phyloP scores from a whole-genome alignment of 495 filamentous ascomycete genomes.

The Xylaria bambusicola region DNA sequence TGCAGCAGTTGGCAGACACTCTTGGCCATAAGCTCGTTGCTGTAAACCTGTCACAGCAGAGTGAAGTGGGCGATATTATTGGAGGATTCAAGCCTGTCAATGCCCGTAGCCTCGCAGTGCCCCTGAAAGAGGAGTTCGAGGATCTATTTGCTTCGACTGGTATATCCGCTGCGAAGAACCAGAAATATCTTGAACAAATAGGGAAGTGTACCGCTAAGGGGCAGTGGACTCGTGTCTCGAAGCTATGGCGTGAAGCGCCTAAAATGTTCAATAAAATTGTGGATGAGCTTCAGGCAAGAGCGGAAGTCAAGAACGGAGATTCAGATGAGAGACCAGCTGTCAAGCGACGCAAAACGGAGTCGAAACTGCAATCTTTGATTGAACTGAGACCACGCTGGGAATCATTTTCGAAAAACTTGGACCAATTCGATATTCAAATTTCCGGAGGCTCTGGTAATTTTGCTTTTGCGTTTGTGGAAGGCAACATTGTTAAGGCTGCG shows the following conservation, averaged over 20 bases:
- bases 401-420: slow-evolving; percentile 71
- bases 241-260: slow-evolving; percentile 84
- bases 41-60: slow-evolving; percentile 96
- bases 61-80: slow-evolving; percentile 87
- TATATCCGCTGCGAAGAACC: slow-evolving; percentile 83
- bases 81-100: slow-evolving; percentile 97
- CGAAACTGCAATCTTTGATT: slow-evolving; percentile 58
- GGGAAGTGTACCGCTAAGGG: slow-evolving; percentile 75
- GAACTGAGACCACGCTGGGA: slow-evolving; percentile 77
- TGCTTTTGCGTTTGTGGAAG: slow-evolving; percentile 93
- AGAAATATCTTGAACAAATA: slow-evolving; percentile 77
- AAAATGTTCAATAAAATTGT: slow-evolving; percentile 79
- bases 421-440: slow-evolving; percentile 78
- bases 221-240: slow-evolving; percentile 81
- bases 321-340: slow-evolving; percentile 60
- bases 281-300: slow-evolving; percentile 44
- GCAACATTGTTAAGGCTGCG: slow-evolving; percentile 87
- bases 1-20: slow-evolving; percentile 85
- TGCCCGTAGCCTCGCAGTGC: slow-evolving; percentile 81
- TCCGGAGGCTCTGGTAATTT: slow-evolving; percentile 77
- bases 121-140: slow-evolving; percentile 91
- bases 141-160: slow-evolving; percentile 78
- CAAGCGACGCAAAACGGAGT: slow-evolving; percentile 83
- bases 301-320: slow-evolving; percentile 36
- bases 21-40: slow-evolving; percentile 82